Evolutionary conservation across 2,329 filamentous ascomycete genomes (phyloP), one percentile per base, ranked within the genome.

Genomic region (Sclerotinia minor): DNA sequence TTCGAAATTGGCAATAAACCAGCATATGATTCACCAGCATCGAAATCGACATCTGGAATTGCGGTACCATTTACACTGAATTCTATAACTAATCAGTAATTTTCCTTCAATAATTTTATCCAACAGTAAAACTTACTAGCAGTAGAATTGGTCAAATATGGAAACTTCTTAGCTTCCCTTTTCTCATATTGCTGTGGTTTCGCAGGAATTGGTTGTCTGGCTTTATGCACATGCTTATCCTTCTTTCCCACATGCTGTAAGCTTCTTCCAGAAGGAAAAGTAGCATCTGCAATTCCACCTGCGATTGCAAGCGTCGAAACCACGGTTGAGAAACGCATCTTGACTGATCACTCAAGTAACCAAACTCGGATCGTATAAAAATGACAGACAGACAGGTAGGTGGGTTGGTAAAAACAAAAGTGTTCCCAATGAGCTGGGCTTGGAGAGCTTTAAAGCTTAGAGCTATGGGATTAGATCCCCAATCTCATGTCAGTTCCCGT

Each of bases 21-120:
- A n/a, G 87, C 84, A 71, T 89, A 89, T 0, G 84, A 87, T 77
- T 90, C 87, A 65, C 85, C 84, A 53, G 91, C 79, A 70, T 92
- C 89, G 69, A 91, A 93, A 35, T 83, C 75, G 0, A 92, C 87
- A 24, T 91, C 87, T 0, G 90, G 90, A 21, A 68, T 66, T n/a
- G 53, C 67, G 35, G 67, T 29, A 21, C 67, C 63, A n/a, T 68
- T 66, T 4, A 68, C 67, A 19, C 60, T 64, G 57, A 53, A 68
- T 45, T 60, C 67, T 68, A 6, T 29, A 55, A 8, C 1, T 11
- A 7, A 19, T 65, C 9, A 65, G 32, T 55, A 29, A 8, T 5
- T 26, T n/a, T 45, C 6, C 41, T 24, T 24, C 6, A 44, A 32
- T 24, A 17, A 21, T 6, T 21, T 4, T 5, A 54, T 47, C 17